Evolutionary conservation across 148 eudicot genomes (phyloP).

Genomic region (Rhododendron kiyosumense): DNA sequence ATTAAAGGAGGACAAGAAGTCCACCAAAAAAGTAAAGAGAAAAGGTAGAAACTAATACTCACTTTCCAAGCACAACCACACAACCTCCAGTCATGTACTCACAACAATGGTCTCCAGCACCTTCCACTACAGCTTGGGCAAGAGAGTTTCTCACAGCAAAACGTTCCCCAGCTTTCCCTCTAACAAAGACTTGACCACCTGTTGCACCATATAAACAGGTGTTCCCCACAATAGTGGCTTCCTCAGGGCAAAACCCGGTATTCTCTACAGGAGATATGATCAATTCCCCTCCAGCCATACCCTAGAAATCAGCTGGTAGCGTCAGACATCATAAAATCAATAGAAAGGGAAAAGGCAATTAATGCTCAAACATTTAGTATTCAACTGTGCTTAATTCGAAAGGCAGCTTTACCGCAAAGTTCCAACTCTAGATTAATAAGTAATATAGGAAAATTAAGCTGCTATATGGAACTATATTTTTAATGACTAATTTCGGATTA

Average conservation of each 20-base stretch:
- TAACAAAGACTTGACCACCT: slow-evolving; percentile 84
- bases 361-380: not conserved
- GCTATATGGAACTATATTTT: not conserved
- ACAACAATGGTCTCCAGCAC: slow-evolving; percentile 92
- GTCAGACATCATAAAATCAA: not conserved
- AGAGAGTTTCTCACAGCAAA: slow-evolving; percentile 98
- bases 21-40: not conserved
- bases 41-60: slow-evolving; percentile 19
- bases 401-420: not conserved
- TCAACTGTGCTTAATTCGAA: not conserved
- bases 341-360: not conserved
- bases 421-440: not conserved
- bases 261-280: slow-evolving; percentile 81
- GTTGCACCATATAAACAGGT: slow-evolving; percentile 96
- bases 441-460: not conserved
- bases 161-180: slow-evolving; percentile 99
- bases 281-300: slow-evolving; percentile 99
- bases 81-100: slow-evolving; percentile 99
- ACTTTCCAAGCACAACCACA: slow-evolving; percentile 93
- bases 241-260: slow-evolving; percentile 87
- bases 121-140: slow-evolving; percentile 94
- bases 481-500: not conserved
- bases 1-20: not conserved
- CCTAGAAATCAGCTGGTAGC: slow-evolving; percentile 32
- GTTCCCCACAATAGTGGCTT: slow-evolving; percentile 93